A percentile compares a stretch with the other conserved stretches of the same genome.
Evolutionary conservation across 208 protist species (phyloP).

Genomic region (Leishmania guyanensis): DNA sequence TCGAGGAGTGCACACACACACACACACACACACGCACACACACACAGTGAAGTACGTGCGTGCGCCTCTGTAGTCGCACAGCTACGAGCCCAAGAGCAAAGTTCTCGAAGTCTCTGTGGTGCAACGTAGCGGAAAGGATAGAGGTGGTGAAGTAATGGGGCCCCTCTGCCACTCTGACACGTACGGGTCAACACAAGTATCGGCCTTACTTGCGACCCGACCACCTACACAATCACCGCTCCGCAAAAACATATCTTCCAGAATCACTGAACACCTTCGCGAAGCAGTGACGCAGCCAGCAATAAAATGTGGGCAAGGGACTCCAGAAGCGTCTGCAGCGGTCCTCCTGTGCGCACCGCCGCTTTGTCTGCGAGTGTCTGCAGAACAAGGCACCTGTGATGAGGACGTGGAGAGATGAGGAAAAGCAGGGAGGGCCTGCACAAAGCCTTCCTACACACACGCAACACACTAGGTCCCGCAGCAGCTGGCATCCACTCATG

Average conservation of each 20-base stretch:
- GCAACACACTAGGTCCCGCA: neutral
- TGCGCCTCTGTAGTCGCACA: neutral
- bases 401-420: neutral
- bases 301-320: neutral
- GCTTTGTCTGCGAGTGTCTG: neutral
- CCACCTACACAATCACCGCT: neutral
- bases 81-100: neutral
- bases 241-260: neutral
- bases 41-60: constrained; percentile 5
- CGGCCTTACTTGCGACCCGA: neutral
- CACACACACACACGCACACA: neutral
- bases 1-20: neutral
- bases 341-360: neutral
- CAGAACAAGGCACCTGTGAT: neutral
- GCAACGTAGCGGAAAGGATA: neutral
- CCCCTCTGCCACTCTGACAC: neutral
- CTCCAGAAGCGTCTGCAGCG: neutral
- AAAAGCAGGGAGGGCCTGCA: neutral
- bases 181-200: neutral
- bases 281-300: neutral
- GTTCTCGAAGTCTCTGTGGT: neutral
- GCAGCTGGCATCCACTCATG: neutral
- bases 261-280: neutral
- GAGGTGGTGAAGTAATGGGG: neutral
- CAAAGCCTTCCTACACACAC: no score